Evolutionary conservation across 768 basidiomycete genomes (phyloP), one percentile per base, ranked within the genome.

Genomic region (Asterophora parasitica): DNA sequence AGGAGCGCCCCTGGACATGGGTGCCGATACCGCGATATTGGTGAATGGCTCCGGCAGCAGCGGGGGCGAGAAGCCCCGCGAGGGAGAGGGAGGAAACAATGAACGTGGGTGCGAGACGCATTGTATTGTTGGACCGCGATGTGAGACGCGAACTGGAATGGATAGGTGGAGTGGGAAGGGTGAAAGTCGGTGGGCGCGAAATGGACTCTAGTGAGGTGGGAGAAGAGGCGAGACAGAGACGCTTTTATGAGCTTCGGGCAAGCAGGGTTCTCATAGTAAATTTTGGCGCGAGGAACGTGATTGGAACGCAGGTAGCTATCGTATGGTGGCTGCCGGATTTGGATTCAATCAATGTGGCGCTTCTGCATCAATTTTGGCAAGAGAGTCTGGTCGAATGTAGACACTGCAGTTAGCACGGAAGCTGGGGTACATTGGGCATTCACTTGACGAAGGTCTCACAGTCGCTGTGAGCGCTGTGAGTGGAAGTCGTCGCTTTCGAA

Each of bases 101-200:
- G 41, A 49, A 27, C 31, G 48, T 48, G 39, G 26, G 30, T 36
- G 44, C 12, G 34, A 47, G 28, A 23, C 38, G 46, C 38, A 47
- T 47, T 5, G 16, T 45, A 12, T 19, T 26, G n/a, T 7, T 42
- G 26, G 16, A 5, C 11, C 27, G 28, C 7, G 12, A 17, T 16
- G 2, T 42, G 26, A 28, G 26, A 28, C 8, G 30, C 30, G 3
- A 31, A 31, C 30, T 12, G n/a, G 28, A 36, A 38, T 28, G 16
- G 16, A 4, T 31, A 9, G 10, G 10, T 10, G 30, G 8, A 31
- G 9, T 4, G 8, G 8, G 12, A 12, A 4, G 30, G 30, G 12
- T 8, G 4, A 3, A 3, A 8, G 30, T 31, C 8, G 30, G 30
- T 31, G 30, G 8, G 30, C 30, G 30, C 9, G 9, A 12, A n/a